Base-by-base conservation (phyloP, 2,329 filamentous ascomycete genomes). In the Ophiognomonia clavigignenti-juglandacearum region DNA sequence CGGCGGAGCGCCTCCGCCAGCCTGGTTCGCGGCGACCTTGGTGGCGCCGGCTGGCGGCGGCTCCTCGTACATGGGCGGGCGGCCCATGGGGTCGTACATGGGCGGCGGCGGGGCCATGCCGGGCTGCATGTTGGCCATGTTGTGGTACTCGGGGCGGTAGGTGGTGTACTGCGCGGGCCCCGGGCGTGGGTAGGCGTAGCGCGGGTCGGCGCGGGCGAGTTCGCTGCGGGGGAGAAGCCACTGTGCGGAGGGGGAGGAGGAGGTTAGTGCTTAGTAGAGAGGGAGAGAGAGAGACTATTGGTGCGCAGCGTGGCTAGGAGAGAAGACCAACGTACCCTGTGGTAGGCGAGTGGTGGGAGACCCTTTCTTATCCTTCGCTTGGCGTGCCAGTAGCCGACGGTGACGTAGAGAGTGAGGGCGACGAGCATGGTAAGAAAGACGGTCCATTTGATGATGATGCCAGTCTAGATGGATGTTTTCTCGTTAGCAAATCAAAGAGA, bases 321-420 rank as follows among this genome's bases (percentile, higher is more conserved):
- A n/a, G n/a, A 14, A 31, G 39, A 13, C 9, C 26, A 10, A 56
- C 77, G 27, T 72, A 85, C 82, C 58, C 83, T 71, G 65, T 93
- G 86, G 60, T 92, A 92, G 52, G 65, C 66, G 29, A 90, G 65
- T 14, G 86, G 83, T 16, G 73, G 70, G 31, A 82, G 69, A 2
- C 86, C 86, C 62, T 82, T 83, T 51, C 70, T 73, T 54, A 91
- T 71, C 39, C 88, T 75, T 38, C 68, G 67, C 61, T 79, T 79
- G 38, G 86, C 88, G 65, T 92, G 88, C 39, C 78, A 66, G 63
- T 86, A 85, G 51, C 85, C 86, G 50, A 79, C 72, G 45, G 87
- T 55, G 57, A 90, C 71, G 72, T 82, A 88, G 35, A 73, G 57
- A 43, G 80, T 62, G 58, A 88, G 65, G 50, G 81, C 47, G 46